Conservation (phyloP, 1,284 basidiomycete species). For the Ustilago sp. region DNA sequence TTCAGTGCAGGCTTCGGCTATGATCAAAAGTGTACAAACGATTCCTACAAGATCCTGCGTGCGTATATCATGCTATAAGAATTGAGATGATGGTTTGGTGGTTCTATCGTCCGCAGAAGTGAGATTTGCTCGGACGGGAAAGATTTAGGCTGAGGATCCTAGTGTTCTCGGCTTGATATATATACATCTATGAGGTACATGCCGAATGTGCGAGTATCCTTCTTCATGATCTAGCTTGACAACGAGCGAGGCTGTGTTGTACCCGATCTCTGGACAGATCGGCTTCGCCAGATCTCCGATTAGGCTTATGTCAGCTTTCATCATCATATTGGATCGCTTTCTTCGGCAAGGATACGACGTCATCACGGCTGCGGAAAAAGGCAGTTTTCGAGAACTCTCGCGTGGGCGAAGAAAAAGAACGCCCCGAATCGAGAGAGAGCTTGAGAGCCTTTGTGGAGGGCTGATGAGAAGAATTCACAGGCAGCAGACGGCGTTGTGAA, state of each 20-base stretch:
- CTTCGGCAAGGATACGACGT: conserved; percentile 1
- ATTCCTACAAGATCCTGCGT: background rate
- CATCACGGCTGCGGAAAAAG: conserved; percentile 2
- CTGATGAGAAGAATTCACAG: background rate
- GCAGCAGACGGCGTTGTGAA: conserved; percentile 16
- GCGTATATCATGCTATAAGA: background rate
- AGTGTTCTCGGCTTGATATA: background rate
- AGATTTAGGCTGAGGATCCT: background rate
- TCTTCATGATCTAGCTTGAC: too few species aligned
- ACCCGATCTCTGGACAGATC: too few species aligned
- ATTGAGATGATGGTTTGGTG: background rate
- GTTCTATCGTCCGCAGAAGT: background rate
- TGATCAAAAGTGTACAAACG: background rate
- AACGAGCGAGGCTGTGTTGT: too few species aligned
- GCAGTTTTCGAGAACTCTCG: conserved; percentile 1
- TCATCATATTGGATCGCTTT: too few species aligned
- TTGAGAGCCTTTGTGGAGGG: conserved; percentile 5
- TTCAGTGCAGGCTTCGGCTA: background rate
- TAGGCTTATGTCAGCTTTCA: too few species aligned
- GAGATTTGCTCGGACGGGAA: background rate
- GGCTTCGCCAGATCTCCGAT: too few species aligned
- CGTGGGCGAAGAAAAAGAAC: background rate
- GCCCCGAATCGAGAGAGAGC: background rate
- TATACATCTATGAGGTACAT: too few species aligned
- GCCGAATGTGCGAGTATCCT: too few species aligned